Conservation (phyloP, 768 basidiomycete species). For the Xerocomellus amylosporus region DNA sequence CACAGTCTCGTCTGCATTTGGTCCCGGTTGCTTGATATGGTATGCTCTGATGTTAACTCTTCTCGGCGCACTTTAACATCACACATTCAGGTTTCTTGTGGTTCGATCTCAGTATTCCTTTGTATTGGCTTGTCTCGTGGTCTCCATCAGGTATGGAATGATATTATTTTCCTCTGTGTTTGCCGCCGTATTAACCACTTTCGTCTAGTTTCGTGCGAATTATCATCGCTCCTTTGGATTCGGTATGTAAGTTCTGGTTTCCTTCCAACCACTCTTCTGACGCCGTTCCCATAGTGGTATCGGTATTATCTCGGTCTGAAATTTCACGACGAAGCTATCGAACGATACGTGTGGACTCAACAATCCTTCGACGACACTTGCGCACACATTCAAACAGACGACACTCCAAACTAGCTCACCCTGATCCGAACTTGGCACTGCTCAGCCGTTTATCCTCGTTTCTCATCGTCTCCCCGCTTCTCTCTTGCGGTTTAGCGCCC, state of each 20-base stretch:
- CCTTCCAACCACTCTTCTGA: background rate
- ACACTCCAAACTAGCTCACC: constrained; percentile 12
- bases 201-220: background rate
- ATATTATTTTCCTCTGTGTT: background rate
- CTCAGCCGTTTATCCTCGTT: background rate
- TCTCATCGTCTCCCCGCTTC: constrained; percentile 6
- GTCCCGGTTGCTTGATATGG: constrained; percentile 2
- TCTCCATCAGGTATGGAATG: constrained; percentile 4
- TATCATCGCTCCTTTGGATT: background rate
- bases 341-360: constrained; percentile 8
- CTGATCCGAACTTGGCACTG: constrained; percentile 3
- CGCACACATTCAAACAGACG: constrained; percentile 12
- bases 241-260: background rate
- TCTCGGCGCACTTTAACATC: background rate
- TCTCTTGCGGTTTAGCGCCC: background rate
- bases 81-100: background rate
- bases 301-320: constrained; percentile 12
- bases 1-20: background rate
- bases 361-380: constrained; percentile 10
- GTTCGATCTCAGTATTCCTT: background rate
- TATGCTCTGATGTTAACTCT: background rate
- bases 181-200: background rate
- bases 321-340: constrained; percentile 3
- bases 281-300: background rate
- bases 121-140: background rate